phyloP scores from a whole-genome alignment of 225 moss, liverwort and hornwort genomes.

The Pseudoscleropodium purum region DNA sequence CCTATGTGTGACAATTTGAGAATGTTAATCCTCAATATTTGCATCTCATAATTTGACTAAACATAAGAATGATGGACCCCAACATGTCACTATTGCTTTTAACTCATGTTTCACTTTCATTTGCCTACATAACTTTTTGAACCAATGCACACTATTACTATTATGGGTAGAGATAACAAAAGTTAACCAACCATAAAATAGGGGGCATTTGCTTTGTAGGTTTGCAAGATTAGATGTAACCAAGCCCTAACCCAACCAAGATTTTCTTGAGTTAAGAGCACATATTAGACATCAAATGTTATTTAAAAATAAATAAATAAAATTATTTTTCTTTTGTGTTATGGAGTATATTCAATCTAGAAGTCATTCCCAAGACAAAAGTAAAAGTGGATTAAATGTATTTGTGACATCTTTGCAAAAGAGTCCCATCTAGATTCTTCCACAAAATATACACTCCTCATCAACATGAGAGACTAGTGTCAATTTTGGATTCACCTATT shows the following conservation, averaged over 20 bases:
- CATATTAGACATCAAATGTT: not conserved
- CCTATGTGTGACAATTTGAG: not conserved
- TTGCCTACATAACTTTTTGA: not conserved
- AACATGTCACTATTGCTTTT: no score
- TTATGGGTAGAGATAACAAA: not conserved
- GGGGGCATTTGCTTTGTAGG: not conserved
- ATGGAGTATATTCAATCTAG: not conserved
- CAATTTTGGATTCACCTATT: not conserved
- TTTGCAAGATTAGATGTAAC: no score
- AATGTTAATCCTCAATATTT: not conserved
- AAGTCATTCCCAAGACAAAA: not conserved
- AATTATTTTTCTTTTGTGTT: not conserved
- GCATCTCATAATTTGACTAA: not conserved
- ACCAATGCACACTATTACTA: no score
- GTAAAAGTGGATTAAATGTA: fast-evolving
- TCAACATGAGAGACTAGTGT: no score
- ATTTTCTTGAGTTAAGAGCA: not conserved
- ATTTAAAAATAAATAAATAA: not conserved
- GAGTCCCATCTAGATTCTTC: no score
- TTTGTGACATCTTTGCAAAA: not conserved
- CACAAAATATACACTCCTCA: no score
- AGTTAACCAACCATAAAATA: not conserved
- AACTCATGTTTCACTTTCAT: not conserved
- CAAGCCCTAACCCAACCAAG: fast-evolving
- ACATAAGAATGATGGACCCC: not conserved